Conservation (phyloP, 2,329 filamentous ascomycete species). For the Claviceps purpurea region DNA sequence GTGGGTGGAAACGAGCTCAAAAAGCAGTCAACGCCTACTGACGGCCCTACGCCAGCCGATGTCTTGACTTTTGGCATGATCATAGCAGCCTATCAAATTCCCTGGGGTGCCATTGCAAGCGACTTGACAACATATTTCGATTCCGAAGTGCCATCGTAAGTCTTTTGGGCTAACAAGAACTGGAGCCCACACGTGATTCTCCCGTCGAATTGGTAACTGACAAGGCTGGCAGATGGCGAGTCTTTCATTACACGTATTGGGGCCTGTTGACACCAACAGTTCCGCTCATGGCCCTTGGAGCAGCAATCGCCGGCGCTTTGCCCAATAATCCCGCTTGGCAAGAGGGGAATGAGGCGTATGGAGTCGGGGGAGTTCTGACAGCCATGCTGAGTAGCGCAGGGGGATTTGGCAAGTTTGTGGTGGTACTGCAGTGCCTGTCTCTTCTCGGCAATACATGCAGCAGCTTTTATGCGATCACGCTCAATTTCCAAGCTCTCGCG, state of each 20-base stretch:
- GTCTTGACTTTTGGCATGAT: conserved; percentile 46
- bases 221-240: conserved; percentile 16
- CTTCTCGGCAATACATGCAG: conserved; percentile 46
- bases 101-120: conserved; percentile 44
- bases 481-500: conserved; percentile 51
- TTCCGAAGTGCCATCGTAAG: conserved; percentile 38
- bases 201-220: conserved; percentile 2
- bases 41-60: conserved; percentile 28
- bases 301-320: conserved; percentile 49
- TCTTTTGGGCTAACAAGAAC: not conserved
- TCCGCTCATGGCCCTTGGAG: conserved; percentile 48
- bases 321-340: conserved; percentile 39
- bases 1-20: conserved; percentile 36
- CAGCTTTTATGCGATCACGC: conserved; percentile 47
- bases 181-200: no score
- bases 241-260: conserved; percentile 43
- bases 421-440: conserved; percentile 43
- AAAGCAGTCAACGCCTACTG: conserved; percentile 29
- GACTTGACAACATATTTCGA: conserved; percentile 50
- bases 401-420: conserved; percentile 48
- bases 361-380: conserved; percentile 44
- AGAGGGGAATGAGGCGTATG: conserved; percentile 37
- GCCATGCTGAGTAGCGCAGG: conserved; percentile 45
- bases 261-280: conserved; percentile 42
- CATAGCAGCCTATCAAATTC: conserved; percentile 49